Conservation (phyloP, 2,329 filamentous ascomycete genomes). For the Diaporthe sp. region DNA sequence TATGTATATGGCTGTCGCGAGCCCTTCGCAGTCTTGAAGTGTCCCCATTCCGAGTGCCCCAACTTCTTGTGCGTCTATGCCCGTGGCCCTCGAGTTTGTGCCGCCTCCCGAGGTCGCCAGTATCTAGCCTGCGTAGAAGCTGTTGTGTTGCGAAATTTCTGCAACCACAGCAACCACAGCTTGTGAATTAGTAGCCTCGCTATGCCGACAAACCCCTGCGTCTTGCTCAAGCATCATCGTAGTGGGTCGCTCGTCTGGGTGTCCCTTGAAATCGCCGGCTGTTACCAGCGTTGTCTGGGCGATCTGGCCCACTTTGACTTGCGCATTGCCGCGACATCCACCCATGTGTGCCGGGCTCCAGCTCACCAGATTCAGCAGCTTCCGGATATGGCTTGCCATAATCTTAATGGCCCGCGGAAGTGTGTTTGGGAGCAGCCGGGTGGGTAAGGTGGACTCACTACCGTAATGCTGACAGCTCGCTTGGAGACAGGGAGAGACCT, state of each 20-base stretch:
- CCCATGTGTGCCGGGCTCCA: slow-evolving; percentile 2
- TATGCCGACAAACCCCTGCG: background rate
- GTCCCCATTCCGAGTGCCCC: too few relatives aligned
- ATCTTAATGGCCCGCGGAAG: slow-evolving; percentile 30
- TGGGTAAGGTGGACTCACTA: slow-evolving; percentile 13
- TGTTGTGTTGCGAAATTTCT: background rate
- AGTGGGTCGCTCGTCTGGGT: slow-evolving; percentile 13
- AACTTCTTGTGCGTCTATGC: background rate
- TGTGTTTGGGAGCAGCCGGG: slow-evolving; percentile 3
- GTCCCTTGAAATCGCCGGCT: background rate
- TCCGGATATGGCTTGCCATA: slow-evolving; percentile 17
- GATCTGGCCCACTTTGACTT: slow-evolving; percentile 20
- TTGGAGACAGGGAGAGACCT: slow-evolving; percentile 17
- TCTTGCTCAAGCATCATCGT: slow-evolving; percentile 8
- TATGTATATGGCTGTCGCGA: background rate
- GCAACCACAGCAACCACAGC: background rate
- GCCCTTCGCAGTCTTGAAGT: background rate
- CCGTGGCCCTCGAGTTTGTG: background rate
- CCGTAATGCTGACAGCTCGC: slow-evolving; percentile 30
- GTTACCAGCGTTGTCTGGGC: background rate
- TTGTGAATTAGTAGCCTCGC: background rate
- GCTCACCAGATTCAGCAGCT: background rate
- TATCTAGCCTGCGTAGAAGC: background rate
- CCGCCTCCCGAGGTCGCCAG: background rate
- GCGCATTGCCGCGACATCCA: slow-evolving; percentile 10